Conservation (phyloP, 2,329 filamentous ascomycete species). For the Bisporella sp. region DNA sequence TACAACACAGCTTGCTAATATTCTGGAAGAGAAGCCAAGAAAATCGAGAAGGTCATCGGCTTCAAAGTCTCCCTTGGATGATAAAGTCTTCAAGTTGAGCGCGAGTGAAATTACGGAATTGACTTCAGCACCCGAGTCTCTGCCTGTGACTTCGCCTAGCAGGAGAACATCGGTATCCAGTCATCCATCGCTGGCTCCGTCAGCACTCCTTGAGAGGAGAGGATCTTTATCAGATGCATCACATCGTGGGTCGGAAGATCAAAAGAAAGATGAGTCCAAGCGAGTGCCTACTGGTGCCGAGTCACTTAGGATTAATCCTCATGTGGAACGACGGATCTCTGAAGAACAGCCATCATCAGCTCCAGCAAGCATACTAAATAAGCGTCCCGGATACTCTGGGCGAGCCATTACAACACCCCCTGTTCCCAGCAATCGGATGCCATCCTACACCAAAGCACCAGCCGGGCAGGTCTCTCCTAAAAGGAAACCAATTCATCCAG, state of each 20-base stretch:
- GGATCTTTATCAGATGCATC: constrained; percentile 12
- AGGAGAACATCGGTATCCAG: constrained; percentile 17
- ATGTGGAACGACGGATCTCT: constrained; percentile 11
- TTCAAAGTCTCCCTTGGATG: constrained; percentile 28
- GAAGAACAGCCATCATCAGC: constrained; percentile 5
- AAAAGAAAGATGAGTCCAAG: constrained; percentile 1
- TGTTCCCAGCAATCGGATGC: constrained; percentile 11
- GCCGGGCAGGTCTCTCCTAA: constrained; percentile 20
- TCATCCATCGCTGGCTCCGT: constrained; percentile 27
- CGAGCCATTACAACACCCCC: constrained; percentile 20
- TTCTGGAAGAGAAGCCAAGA: constrained; percentile 21
- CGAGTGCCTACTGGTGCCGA: constrained; percentile 12
- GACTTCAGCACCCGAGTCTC: constrained; percentile 48
- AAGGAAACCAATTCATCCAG: constrained; percentile 16
- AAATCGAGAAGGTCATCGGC: constrained; percentile 17
- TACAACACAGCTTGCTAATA: constrained; percentile 20
- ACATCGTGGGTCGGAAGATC: constrained; percentile 10
- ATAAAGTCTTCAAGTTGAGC: constrained; percentile 43
- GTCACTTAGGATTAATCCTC: constrained; percentile 6
- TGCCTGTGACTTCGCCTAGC: constrained; percentile 44
- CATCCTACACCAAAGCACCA: constrained; percentile 15
- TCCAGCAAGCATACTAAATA: constrained; percentile 8
- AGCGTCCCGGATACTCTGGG: constrained; percentile 21
- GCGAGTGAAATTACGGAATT: constrained; percentile 53
- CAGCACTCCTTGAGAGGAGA: constrained; percentile 15